Conservation (phyloP, 2,329 filamentous ascomycete genomes). For the Uncinocarpus reesii region DNA sequence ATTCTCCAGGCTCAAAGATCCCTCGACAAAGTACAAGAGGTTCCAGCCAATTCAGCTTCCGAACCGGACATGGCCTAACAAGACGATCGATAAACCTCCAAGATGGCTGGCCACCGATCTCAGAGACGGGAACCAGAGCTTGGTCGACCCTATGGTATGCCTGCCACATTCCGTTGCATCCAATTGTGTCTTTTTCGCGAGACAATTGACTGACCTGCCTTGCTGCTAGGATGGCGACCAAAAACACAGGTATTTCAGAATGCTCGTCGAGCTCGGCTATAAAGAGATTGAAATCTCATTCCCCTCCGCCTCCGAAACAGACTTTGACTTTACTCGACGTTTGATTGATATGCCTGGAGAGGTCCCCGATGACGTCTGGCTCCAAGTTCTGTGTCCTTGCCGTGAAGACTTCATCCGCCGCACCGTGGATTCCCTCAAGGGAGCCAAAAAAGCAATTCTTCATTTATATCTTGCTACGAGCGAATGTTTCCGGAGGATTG, state of each 20-base stretch:
- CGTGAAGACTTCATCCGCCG: slow-evolving; percentile 80
- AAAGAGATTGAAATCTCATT: slow-evolving; percentile 98
- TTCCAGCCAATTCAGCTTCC: slow-evolving; percentile 41
- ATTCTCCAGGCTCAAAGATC: slow-evolving; percentile 38
- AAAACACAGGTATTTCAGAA: slow-evolving; percentile 91
- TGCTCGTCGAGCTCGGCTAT: slow-evolving; percentile 84
- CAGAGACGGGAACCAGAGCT: slow-evolving; percentile 86
- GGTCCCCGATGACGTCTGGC: slow-evolving; percentile 77
- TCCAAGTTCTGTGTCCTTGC: slow-evolving; percentile 88
- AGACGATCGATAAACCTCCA: slow-evolving; percentile 70
- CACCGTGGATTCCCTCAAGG: slow-evolving; percentile 79
- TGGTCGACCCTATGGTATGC: slow-evolving; percentile 82
- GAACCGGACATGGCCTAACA: slow-evolving; percentile 65
- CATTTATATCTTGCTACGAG: slow-evolving; percentile 95
- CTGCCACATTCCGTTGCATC: neutral
- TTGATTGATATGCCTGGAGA: slow-evolving; percentile 75
- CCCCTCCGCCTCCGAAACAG: slow-evolving; percentile 85
- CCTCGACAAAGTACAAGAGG: slow-evolving; percentile 40
- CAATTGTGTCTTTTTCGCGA: neutral
- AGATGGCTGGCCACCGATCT: slow-evolving; percentile 85
- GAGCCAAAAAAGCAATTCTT: slow-evolving; percentile 85
- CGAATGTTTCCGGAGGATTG: slow-evolving; percentile 84
- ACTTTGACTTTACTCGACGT: slow-evolving; percentile 87
- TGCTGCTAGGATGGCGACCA: slow-evolving; percentile 68
- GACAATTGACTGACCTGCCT: neutral